Evolutionary conservation across 768 basidiomycete species (phyloP), one percentile per base, ranked within the genome.

Genomic region (Hygrocybe punicea): DNA sequence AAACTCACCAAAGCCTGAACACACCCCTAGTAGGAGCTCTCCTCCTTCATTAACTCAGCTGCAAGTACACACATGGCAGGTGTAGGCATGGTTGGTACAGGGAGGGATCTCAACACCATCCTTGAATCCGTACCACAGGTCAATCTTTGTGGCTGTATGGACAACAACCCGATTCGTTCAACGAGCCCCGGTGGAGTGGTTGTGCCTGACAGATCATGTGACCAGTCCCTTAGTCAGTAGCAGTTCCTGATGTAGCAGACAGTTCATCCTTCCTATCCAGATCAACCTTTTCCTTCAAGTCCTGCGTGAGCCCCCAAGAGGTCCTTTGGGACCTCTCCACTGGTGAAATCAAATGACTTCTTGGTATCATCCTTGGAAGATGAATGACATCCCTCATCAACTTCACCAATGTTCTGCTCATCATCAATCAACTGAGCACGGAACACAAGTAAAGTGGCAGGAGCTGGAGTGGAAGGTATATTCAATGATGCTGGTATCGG

Each of bases 341-440:
- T n/a, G n/a, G n/a, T 93, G 65, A 92, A 93, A 64, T 93, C 90
- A 58, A 92, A 93, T 1, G 85, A 87, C 63, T 81, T 86, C 73
- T 85, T 89, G 0, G 89, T 91, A 60, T 86, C 82, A 53, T 85
- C 84, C 13, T 82, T 84, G 0, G 77, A 77, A 11, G 75, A 29
- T 29, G 29, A 72, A 37, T 66, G 53, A 3, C 59, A 76, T 19
- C 69, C 70, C 17, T 76, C 79, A 23, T 80, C 79, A 3, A 73
- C 58, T 40, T 79, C 73, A 1, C 65, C 72, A 21, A 72, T 72
- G 36, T 77, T 67, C 1, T 67, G 74, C 13, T 77, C 71, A 7
- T 80, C 80, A 19, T 81, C 79, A 45, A 80, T 67, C 35, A 84
- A 63, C 14, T 74, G 65, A 4, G 78, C 74, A 29, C 72, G 72